Percentiles rank a stretch among this genome's conserved stretches.
Conservation (phyloP, 1,284 basidiomycete genomes). For the Fomitopsis betulina region DNA sequence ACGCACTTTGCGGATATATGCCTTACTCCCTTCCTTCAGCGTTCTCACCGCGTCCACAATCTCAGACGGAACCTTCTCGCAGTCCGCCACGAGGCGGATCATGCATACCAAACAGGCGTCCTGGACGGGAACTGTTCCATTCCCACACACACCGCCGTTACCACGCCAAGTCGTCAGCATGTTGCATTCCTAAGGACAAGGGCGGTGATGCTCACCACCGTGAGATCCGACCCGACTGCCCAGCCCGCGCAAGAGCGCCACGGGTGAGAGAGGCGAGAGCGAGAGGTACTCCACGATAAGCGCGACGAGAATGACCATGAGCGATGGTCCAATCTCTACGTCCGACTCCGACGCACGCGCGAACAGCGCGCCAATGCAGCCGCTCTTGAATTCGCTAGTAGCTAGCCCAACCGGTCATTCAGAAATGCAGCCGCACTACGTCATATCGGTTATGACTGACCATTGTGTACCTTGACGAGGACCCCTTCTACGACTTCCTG, state of each 20-base stretch:
- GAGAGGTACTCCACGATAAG: constrained; percentile 57
- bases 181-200: background rate
- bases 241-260: constrained; percentile 47
- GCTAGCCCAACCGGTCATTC: constrained; percentile 31
- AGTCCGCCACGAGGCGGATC: constrained; percentile 57
- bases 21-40: constrained; percentile 38
- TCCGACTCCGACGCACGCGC: constrained; percentile 42
- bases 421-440: background rate
- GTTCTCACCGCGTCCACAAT: constrained; percentile 38
- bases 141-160: background rate
- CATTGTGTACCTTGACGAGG: constrained; percentile 40
- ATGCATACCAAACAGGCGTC: constrained; percentile 67
- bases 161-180: background rate
- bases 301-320: constrained; percentile 60
- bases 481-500: constrained; percentile 53
- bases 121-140: constrained; percentile 53
- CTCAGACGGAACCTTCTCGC: constrained; percentile 45
- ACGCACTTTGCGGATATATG: constrained; percentile 51
- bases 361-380: constrained; percentile 47
- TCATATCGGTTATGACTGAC: constrained; percentile 31
- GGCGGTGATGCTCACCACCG: constrained; percentile 36
- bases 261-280: constrained; percentile 45
- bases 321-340: constrained; percentile 46
- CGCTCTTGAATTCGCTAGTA: constrained; percentile 38
- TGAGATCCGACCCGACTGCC: constrained; percentile 39